A percentile compares a stretch with the other conserved stretches of the same genome.
Conservation (phyloP, 345 rosid genomes). For the Erodium maritimum region DNA sequence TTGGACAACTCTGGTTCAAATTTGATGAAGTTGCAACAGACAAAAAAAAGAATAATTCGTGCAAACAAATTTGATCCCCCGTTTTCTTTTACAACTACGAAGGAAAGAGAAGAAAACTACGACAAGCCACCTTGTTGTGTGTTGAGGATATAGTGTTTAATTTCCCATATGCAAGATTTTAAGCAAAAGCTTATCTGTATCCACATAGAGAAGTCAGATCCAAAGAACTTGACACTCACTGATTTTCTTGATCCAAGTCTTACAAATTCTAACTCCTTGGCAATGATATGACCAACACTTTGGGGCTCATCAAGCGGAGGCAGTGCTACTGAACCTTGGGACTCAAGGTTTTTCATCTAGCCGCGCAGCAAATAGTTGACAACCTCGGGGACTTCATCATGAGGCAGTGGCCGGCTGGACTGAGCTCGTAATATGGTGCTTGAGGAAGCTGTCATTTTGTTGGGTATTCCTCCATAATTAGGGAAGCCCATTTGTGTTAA, state of each 20-base stretch:
- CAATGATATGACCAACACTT: constrained; percentile 20
- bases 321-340: constrained; percentile 38
- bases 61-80: no score
- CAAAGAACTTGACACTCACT: constrained; percentile 36
- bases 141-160: constrained; percentile 16
- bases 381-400: constrained; percentile 98
- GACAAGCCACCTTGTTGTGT: neutral
- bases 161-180: constrained; percentile 20
- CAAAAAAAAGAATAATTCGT: no score
- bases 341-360: constrained; percentile 69
- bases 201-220: constrained; percentile 46
- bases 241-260: constrained; percentile 51
- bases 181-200: constrained; percentile 26
- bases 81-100: no score
- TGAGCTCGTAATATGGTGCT: constrained; percentile 79
- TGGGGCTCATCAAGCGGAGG: constrained; percentile 45
- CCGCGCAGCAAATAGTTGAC: constrained; percentile 74
- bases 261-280: constrained; percentile 48
- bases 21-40: no score
- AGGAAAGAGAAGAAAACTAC: neutral
- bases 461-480: no score
- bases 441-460: constrained; percentile 60
- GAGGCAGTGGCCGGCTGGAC: constrained; percentile 99
- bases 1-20: no score
- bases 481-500: no score